Conservation (phyloP, 495 filamentous ascomycete genomes). For the Durotheca rogersii region DNA sequence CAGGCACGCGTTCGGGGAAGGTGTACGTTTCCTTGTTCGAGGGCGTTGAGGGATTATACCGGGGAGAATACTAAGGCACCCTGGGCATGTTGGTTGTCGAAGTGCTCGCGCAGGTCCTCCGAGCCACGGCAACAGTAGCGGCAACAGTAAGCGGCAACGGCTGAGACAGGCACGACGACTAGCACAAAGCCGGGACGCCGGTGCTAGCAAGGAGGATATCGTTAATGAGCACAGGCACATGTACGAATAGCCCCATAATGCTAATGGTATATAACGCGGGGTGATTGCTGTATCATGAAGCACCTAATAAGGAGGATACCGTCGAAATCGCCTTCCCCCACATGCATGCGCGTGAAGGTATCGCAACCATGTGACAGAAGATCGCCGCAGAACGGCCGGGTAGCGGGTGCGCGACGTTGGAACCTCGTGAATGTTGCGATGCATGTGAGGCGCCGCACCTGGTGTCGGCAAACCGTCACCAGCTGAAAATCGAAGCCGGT, state of each 20-base stretch:
- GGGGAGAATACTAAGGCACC: constrained; percentile 20
- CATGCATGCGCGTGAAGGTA: no score
- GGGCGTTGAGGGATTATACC: constrained; percentile 25
- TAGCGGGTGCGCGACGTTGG: no score
- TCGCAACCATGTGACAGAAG: no score
- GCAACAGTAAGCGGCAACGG: no score
- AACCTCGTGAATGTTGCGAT: constrained; percentile 13
- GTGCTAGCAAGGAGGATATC: constrained; percentile 2
- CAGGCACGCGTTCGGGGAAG: constrained; percentile 11
- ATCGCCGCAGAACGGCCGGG: no score
- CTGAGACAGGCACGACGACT: no score
- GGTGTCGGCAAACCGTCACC: constrained; percentile 13
- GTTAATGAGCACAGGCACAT: constrained; percentile 11
- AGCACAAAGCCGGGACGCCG: constrained; percentile 19
- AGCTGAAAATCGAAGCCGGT: constrained; percentile 16
- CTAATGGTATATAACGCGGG: constrained; percentile 28
- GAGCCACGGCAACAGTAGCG: no score
- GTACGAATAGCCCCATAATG: constrained; percentile 23
- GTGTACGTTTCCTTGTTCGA: constrained; percentile 10
- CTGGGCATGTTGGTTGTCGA: constrained; percentile 3
- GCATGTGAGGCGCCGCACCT: constrained; percentile 28
- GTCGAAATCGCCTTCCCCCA: no score
- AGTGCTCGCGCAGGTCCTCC: not conserved
- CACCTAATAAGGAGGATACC: no score
- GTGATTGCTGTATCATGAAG: constrained; percentile 9